Conservation (phyloP, 306 rosid species). For the Acacia acuminata region DNA sequence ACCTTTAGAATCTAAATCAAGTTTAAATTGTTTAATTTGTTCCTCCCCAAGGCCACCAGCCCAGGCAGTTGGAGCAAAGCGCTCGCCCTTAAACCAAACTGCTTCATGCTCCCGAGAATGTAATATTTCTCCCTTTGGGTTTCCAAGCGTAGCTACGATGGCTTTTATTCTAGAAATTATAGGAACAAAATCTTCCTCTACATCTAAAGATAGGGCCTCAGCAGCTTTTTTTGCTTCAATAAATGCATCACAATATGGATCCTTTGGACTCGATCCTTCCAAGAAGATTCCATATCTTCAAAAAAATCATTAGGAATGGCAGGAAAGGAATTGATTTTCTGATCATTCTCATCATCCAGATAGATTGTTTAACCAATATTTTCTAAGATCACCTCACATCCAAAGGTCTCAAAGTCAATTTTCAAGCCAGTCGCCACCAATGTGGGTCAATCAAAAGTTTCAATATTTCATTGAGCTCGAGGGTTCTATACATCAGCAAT, state of each 20-base stretch:
- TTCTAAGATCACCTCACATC: constrained; percentile 64
- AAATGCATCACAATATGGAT: constrained; percentile 67
- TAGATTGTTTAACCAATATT: constrained; percentile 73
- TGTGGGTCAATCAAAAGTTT: constrained; percentile 81
- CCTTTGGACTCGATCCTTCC: constrained; percentile 91
- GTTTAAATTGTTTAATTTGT: constrained; percentile 81
- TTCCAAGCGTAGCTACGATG: constrained; percentile 70
- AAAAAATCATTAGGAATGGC: constrained; percentile 74
- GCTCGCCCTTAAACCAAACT: constrained; percentile 95
- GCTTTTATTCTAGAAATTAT: constrained; percentile 81
- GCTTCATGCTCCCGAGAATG: constrained; percentile 89
- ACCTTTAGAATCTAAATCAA: constrained; percentile 93
- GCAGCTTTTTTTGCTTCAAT: constrained; percentile 75
- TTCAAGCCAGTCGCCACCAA: constrained; percentile 91
- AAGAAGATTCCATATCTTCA: constrained; percentile 89
- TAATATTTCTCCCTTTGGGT: constrained; percentile 89
- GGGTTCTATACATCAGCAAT: constrained; percentile 63
- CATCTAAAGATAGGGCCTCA: constrained; percentile 71
- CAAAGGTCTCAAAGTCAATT: constrained; percentile 71
- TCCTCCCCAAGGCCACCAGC: constrained; percentile 83
- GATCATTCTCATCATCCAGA: constrained; percentile 68
- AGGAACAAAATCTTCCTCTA: constrained; percentile 85
- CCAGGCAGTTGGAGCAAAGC: constrained; percentile 73
- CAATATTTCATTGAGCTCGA: constrained; percentile 72
- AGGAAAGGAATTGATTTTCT: constrained; percentile 65